Conservation (phyloP, 192 early-diverging fungal genomes). For the Kappamyces sp. region DNA sequence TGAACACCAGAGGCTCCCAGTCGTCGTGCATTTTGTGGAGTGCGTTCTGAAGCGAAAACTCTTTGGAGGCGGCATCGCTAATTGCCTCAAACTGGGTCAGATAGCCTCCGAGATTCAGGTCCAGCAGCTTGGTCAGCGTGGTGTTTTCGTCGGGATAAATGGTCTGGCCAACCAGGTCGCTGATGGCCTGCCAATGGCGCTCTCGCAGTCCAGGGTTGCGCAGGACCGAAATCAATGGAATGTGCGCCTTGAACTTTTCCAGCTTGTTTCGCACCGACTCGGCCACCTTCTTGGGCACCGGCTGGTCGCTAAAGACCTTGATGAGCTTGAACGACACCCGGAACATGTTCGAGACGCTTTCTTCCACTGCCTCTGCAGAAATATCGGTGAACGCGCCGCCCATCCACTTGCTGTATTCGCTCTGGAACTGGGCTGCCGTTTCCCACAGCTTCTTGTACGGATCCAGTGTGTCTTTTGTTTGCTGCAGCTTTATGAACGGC, state of each 20-base stretch:
- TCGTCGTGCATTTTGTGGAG: conserved; percentile 54
- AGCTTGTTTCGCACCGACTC: conserved; percentile 56
- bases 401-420: conserved; percentile 53
- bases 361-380: conserved; percentile 49
- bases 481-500: conserved; percentile 41
- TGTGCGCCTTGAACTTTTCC: conserved; percentile 49
- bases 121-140: conserved; percentile 45
- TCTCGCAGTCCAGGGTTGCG: conserved; percentile 51
- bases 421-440: conserved; percentile 46
- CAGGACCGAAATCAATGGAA: conserved; percentile 46
- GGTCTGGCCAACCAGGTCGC: conserved; percentile 48
- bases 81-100: conserved; percentile 49
- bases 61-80: conserved; percentile 52
- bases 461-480: conserved; percentile 46
- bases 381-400: conserved; percentile 48
- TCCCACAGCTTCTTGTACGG: conserved; percentile 60
- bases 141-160: conserved; percentile 48
- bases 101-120: conserved; percentile 43
- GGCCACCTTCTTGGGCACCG: conserved; percentile 53
- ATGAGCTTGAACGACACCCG: conserved; percentile 49
- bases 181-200: conserved; percentile 50
- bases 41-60: conserved; percentile 53
- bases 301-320: conserved; percentile 46
- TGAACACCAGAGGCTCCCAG: conserved; percentile 49
- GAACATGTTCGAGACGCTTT: conserved; percentile 42